These are phyloP conservation scores for Aspergillus pseudoglaucus DNA, from an alignment of 2,329 filamentous ascomycete genomes.

Conservation along the genomic window DNA sequence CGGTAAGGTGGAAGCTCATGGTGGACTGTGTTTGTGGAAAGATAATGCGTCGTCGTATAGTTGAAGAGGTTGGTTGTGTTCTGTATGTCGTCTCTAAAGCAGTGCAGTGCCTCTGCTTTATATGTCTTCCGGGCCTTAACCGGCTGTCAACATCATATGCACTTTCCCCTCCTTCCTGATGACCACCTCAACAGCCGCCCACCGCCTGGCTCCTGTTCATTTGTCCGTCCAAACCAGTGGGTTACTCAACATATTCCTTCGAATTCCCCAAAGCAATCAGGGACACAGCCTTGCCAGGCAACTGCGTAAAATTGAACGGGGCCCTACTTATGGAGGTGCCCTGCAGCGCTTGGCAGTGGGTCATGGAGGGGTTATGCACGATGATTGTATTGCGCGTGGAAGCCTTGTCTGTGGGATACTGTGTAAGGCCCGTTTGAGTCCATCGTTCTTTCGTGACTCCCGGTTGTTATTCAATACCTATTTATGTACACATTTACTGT, in stretches of 20 bases:
- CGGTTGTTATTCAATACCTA: no score
- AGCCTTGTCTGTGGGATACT: no score
- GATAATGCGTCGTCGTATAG: not conserved
- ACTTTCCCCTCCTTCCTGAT: not conserved
- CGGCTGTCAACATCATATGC: not conserved
- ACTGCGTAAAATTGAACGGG: not conserved
- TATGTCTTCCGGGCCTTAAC: no score
- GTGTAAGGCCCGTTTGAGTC: no score
- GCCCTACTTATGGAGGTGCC: not conserved
- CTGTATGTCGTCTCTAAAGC: not conserved
- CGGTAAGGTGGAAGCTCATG: constrained; percentile 16
- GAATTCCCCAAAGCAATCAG: not conserved
- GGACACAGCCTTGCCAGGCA: not conserved
- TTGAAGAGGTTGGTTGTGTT: no score
- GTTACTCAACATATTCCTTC: not conserved
- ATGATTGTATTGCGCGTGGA: no score
- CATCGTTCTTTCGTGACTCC: no score
- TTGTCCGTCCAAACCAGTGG: not conserved
- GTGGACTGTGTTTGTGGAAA: constrained; percentile 1
- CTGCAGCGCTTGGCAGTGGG: not conserved
- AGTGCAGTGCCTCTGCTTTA: no score
- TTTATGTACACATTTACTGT: no score
- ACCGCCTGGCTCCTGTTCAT: not conserved
- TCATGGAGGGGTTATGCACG: not conserved
- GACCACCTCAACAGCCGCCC: not conserved